Percentiles rank a stretch among this genome's conserved stretches.
Evolutionary conservation across 164 flowering plant species (phyloP).

Genomic region (Macadamia integrifolia): DNA sequence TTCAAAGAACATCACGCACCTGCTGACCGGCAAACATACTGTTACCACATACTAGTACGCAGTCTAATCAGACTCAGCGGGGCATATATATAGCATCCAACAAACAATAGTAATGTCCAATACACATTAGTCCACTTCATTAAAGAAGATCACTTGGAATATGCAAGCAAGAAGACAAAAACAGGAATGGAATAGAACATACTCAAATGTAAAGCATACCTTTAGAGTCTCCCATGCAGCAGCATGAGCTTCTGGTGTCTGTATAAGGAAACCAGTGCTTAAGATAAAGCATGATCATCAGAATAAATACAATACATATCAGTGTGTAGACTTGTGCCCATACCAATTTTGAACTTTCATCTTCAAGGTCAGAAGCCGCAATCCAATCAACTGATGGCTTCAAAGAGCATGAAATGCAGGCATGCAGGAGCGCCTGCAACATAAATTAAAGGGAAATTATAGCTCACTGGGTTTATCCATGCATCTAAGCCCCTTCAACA

Average conservation of each 20-base stretch:
- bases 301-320: background rate
- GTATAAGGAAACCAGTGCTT: slow-evolving; percentile 18
- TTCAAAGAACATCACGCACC: no score
- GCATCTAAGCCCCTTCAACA: background rate
- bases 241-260: slow-evolving; percentile 90
- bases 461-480: background rate
- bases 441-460: slow-evolving; percentile 5
- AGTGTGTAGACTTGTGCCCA: background rate
- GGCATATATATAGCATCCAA: no score
- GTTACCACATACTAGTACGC: no score
- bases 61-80: no score
- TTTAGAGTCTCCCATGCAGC: slow-evolving; percentile 83
- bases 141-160: no score
- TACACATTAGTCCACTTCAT: no score
- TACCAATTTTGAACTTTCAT: slow-evolving; percentile 70
- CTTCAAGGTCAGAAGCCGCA: slow-evolving; percentile 99
- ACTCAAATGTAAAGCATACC: slow-evolving; percentile 34
- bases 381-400: slow-evolving; percentile 91
- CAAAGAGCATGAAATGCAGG: slow-evolving; percentile 81
- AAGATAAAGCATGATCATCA: background rate
- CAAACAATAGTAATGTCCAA: no score
- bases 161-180: background rate
- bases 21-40: no score
- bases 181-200: background rate
- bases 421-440: slow-evolving; percentile 91